phyloP scores from a whole-genome alignment of 345 rosid species.

The Cochlearia excelsa region DNA sequence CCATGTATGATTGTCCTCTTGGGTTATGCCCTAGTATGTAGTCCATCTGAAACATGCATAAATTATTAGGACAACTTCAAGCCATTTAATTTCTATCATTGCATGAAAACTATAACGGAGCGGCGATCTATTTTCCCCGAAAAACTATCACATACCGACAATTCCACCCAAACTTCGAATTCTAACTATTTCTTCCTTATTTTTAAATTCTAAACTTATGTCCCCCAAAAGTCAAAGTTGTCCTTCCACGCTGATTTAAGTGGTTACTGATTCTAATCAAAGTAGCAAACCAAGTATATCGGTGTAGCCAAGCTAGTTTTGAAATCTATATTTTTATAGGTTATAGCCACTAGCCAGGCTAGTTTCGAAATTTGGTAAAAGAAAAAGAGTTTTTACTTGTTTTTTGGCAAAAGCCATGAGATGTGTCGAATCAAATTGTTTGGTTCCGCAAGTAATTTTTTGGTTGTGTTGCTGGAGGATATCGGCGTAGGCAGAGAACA shows the following conservation, averaged over 20 bases:
- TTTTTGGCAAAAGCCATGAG: slow-evolving; percentile 61
- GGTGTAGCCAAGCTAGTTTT: too few species aligned
- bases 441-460: slow-evolving; percentile 50
- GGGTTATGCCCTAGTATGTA: slow-evolving; percentile 82
- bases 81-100: not conserved
- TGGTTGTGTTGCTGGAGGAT: slow-evolving; percentile 43
- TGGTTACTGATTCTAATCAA: too few species aligned
- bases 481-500: slow-evolving; percentile 57
- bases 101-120: not conserved
- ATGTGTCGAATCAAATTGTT: slow-evolving; percentile 44
- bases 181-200: too few species aligned
- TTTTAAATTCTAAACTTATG: too few species aligned
- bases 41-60: slow-evolving; percentile 55
- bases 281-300: too few species aligned
- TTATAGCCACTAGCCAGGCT: too few species aligned
- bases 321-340: too few species aligned
- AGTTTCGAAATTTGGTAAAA: not conserved
- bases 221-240: too few species aligned
- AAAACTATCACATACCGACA: too few species aligned
- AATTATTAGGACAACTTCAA: not conserved
- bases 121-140: too few species aligned
- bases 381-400: slow-evolving; percentile 46
- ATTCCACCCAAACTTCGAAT: too few species aligned
- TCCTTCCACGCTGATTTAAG: too few species aligned
- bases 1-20: slow-evolving; percentile 78